These are phyloP conservation scores for Prunus padus DNA, from an alignment of 306 rosid species.

Conservation along the genomic window DNA sequence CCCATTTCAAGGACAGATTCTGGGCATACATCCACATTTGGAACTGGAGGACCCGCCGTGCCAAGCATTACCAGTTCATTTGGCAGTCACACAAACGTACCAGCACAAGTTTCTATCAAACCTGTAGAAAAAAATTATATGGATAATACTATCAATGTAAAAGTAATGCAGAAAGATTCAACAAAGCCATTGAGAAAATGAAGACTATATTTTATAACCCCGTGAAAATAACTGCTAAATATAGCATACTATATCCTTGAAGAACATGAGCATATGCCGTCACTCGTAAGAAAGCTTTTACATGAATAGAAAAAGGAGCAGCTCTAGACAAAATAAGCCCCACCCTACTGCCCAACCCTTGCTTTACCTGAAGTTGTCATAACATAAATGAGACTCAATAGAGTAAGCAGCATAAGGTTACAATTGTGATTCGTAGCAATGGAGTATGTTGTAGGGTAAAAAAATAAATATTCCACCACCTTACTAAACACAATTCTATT, in stretches of 20 bases:
- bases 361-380: conserved; percentile 62
- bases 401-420: conserved; percentile 4
- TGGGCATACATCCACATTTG: conserved; percentile 82
- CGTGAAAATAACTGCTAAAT: background rate
- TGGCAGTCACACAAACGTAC: conserved; percentile 89
- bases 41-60: conserved; percentile 97
- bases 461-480: conserved; percentile 42
- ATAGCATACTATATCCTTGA: conserved; percentile 90
- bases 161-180: background rate
- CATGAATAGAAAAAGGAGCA: conserved; percentile 83
- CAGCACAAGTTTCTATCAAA: conserved; percentile 93
- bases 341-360: conserved; percentile 84
- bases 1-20: conserved; percentile 99
- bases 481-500: conserved; percentile 80
- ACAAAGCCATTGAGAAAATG: background rate
- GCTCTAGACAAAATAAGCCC: conserved; percentile 93
- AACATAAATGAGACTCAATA: conserved; percentile 35
- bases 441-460: background rate
- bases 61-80: conserved; percentile 79
- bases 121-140: conserved; percentile 54
- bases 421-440: conserved; percentile 5
- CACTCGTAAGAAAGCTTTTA: conserved; percentile 76
- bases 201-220: background rate
- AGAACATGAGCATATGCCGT: conserved; percentile 87
- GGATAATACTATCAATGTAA: conserved; percentile 14